These are phyloP conservation scores for Candida krabiensis DNA, from an alignment of 805 yeast genomes.

Conservation along the genomic window DNA sequence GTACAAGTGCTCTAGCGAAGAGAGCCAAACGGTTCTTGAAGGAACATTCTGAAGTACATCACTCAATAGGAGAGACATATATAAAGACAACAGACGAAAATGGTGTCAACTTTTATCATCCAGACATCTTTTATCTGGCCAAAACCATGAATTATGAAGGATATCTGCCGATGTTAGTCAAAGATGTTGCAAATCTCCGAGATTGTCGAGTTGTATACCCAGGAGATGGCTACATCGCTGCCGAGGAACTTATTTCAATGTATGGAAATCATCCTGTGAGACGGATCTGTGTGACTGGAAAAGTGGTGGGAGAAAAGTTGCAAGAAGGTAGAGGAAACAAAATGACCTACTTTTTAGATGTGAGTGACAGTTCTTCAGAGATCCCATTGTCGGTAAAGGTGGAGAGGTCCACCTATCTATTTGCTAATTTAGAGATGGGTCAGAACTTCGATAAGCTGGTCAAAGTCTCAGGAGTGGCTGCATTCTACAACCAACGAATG, in stretches of 20 bases:
- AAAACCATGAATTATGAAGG: slow-evolving; percentile 25
- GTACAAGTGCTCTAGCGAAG: background rate
- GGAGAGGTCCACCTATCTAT: slow-evolving; percentile 16
- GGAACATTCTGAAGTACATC: slow-evolving; percentile 3
- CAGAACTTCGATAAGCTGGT: slow-evolving; percentile 28
- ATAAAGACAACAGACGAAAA: too few relatives aligned
- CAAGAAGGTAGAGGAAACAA: slow-evolving; percentile 12
- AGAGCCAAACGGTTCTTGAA: slow-evolving; percentile 6
- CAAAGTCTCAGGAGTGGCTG: slow-evolving; percentile 27
- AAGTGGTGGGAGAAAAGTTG: slow-evolving; percentile 33
- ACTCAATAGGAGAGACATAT: too few relatives aligned
- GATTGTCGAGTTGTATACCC: slow-evolving; percentile 28
- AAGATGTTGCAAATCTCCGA: slow-evolving; percentile 28
- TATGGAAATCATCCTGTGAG: slow-evolving; percentile 44
- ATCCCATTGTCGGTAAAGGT: slow-evolving; percentile 28
- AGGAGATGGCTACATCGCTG: slow-evolving; percentile 19
- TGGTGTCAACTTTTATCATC: slow-evolving; percentile 33
- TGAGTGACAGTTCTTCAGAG: slow-evolving; percentile 34
- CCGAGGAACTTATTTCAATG: slow-evolving; percentile 27
- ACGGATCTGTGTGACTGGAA: slow-evolving; percentile 37
- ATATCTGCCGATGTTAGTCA: slow-evolving; percentile 32
- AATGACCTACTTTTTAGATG: slow-evolving; percentile 21
- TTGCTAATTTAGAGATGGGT: slow-evolving; percentile 21
- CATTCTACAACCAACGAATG: slow-evolving; percentile 14
- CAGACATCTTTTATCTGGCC: slow-evolving; percentile 36